Base-by-base conservation (phyloP, 306 rosid genomes). In the Medicago arabica region DNA sequence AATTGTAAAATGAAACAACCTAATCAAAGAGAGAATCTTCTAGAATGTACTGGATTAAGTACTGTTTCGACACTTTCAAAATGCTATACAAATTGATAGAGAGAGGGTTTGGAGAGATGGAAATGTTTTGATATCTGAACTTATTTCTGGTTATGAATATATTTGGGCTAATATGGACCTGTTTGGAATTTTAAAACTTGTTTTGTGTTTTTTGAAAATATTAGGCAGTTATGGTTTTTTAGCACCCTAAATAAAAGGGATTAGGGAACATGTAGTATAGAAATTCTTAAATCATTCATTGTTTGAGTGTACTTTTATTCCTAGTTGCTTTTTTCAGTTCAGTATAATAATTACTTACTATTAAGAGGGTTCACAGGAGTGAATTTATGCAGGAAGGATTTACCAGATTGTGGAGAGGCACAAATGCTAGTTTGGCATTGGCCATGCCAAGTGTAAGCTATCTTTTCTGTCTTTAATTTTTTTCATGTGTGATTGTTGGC, bases 381-480 rank as follows among this genome's bases (percentile, higher is more conserved):
- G 31, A 78, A 64, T 79, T 83, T 83, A 72, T 87, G 96, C 98
- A 95, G 98, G 99, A 95, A 84, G 99, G 99, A 44, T 84, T 90
- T 68, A 18, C 76, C 46, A 89, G 87, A 80, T 69, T 95, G 82
- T 95, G 99, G 99, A 91, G 97, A 83, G 99, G 99, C 84, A 92
- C 99, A 36, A 66, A 67, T 79, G 97, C 97, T 65, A 95, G 99
- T 84, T 86, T 95, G 81, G 86, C 93, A 51, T 80, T 95, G 88
- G 97, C 99, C 86, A 85, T 95, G 69, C 99, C 99, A 83, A 89
- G 97, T 9, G 99, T 95, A 85, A 90, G 93, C 81, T 63, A 23
- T 58, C 64, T 69, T 77, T 82, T 69, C 38, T 18, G 43, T 36
- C 65, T 36, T 21, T 18, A 19, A 67, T n/a, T 77, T 39, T 75